phyloP scores from a whole-genome alignment of 2,329 filamentous ascomycete genomes.

The Trichoderma atrobrunneum region DNA sequence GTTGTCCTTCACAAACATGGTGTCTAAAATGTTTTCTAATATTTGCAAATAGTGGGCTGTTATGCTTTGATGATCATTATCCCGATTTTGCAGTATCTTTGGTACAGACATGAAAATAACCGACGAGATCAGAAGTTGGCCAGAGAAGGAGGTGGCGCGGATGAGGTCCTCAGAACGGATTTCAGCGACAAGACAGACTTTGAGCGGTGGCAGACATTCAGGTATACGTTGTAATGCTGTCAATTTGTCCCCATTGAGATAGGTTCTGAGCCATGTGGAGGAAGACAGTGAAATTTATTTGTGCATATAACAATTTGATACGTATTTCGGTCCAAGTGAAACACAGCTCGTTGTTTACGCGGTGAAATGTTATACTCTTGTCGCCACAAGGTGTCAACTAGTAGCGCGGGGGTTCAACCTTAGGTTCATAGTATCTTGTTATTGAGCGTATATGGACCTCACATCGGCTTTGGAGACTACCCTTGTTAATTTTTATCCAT shows the following conservation, averaged over 20 bases:
- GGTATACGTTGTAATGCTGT: background rate
- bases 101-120: background rate
- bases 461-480: background rate
- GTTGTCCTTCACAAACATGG: background rate
- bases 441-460: too few relatives aligned
- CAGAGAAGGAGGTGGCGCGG: background rate
- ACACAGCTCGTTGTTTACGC: background rate
- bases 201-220: slow-evolving; percentile 4
- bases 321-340: background rate
- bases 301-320: background rate
- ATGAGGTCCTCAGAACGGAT: background rate
- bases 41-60: background rate
- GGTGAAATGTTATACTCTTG: background rate
- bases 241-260: background rate
- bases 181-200: background rate
- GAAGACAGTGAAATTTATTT: background rate
- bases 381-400: background rate
- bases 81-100: background rate
- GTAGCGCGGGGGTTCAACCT: background rate
- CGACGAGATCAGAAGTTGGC: background rate
- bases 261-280: background rate
- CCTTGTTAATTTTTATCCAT: background rate
- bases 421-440: background rate
- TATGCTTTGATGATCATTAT: background rate
- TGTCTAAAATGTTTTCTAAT: background rate